Base-by-base conservation (phyloP, 371 early-diverging fungal genomes). In the Apophysomyces trapeziformis region DNA sequence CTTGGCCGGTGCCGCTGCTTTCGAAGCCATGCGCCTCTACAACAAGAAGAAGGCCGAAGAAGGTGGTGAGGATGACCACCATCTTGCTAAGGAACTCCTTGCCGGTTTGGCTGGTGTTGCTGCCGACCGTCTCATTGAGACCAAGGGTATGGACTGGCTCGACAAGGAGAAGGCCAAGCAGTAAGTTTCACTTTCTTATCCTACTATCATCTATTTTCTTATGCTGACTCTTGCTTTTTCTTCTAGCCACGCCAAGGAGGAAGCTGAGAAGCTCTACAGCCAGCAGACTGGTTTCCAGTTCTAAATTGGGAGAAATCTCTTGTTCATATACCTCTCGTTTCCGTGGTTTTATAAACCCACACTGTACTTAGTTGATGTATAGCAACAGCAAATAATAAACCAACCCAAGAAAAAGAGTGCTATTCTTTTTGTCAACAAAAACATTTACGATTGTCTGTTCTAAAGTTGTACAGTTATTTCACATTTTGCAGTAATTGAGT, bases 11-110 rank as follows among this genome's bases (percentile, higher is more conserved):
- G 68, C 79, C 32, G 80, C 77, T 43, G 78, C 76, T 46, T 81
- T 78, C 45, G 82, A 78, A 46, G 82, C 82, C 57, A 74, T 76
- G 72, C 75, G 58, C 60, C 9, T 61, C 5, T 65, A 68, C 61
- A 76, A 81, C 50, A 59, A 69, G 26, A 69, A 61, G 67, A 58
- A 68, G 21, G 64, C 63, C 18, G 18, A 64, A 16, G 72, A 63
- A 0, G 76, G 63, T 61, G 61, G 54, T 41, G 41, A 60, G 18
- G 65, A 69, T 26, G 54, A 61, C 63, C 78, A 76, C 71, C 65
- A 68, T 43, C 57, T 75, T 35, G 72, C 75, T 72, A 81, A 81
- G 72, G 78, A 77, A 43, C 46, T 74, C 63, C 68, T 80, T 54
- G 80, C 76, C 11, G 77, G 59, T 47, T 50, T 80, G 9, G 77